Base-by-base conservation (phyloP, 768 basidiomycete genomes). In the Clavaria fumosa region DNA sequence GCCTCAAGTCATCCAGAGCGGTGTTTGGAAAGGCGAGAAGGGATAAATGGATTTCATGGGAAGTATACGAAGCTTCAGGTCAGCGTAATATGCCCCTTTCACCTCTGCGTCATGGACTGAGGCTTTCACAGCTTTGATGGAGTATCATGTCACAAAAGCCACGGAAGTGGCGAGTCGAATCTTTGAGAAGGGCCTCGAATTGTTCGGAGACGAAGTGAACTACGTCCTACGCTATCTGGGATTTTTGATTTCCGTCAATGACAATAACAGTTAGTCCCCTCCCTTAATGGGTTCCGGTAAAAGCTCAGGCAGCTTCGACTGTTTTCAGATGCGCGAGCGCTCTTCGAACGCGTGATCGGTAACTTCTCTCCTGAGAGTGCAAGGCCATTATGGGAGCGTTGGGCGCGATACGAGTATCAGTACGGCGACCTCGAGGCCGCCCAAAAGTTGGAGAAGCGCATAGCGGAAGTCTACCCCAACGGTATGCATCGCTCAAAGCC, bases 341-440 rank as follows among this genome's bases (percentile, higher is more conserved):
- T 97, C 19, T 99, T 99, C 52, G 93, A 99, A 53, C 74, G 84
- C 19, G 78, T 85, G 5, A 81, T 93, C 18, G 56, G 67, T 11
- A 78, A 70, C 3, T 88, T 95, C 54, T 58, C 78, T 7, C 61
- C 82, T 5, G 82, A 85, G 31, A 72, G 74, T 28, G 85, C 86
- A 11, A 67, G 83, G 23, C 78, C 82, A 0, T 66, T 97, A 12
- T 99, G 91, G 91, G 89, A 95, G 51, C 73, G 85, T 31, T 97
- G 91, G 95, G 78, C 89, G 3, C 69, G 80, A 39, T 93, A 93
- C 59, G 88, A 95, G 55, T 96, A 90, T 58, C 79, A 85, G 49
- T 96, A 83, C 50, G 88, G 88, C n/a, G 88, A 91, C 56, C 63
- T 91, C 23, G 77, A 83, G 30, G 80, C 84, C 1, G 73, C 84